Evolutionary conservation across 768 basidiomycete species (phyloP).

Genomic region (Scleroderma bovista): DNA sequence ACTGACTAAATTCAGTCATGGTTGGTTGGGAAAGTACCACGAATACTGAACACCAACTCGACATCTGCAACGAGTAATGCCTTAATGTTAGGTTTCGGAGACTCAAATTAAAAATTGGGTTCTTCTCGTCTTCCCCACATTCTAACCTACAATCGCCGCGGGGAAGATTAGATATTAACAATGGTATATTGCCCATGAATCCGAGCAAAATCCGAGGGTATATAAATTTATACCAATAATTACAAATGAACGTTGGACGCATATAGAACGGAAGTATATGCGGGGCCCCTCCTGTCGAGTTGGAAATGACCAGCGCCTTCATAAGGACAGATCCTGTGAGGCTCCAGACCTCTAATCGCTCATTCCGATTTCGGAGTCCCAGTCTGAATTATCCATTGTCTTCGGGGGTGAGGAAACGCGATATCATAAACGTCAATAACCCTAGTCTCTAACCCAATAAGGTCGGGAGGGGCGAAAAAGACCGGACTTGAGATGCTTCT

Average conservation of each 20-base stretch:
- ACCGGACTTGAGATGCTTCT: conserved; percentile 42
- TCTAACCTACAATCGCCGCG: no score
- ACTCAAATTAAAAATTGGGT: not conserved
- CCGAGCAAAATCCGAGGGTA: no score
- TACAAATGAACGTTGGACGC: no score
- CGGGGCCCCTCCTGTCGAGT: no score
- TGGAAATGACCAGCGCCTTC: conserved; percentile 46
- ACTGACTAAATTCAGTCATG: conserved; percentile 52
- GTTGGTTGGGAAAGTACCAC: conserved; percentile 85
- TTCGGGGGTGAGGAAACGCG: conserved; percentile 41
- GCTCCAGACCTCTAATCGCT: conserved; percentile 71
- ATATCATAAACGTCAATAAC: conserved; percentile 61
- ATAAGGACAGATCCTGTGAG: conserved; percentile 67
- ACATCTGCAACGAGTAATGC: not conserved
- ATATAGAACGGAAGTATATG: no score
- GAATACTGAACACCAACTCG: no score
- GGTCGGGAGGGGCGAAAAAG: conserved; percentile 49
- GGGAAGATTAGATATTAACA: no score
- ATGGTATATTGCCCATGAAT: no score
- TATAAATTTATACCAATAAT: no score
- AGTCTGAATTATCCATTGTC: conserved; percentile 29
- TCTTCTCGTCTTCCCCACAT: not conserved
- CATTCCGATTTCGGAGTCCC: conserved; percentile 41
- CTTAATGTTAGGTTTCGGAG: not conserved
- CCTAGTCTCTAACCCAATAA: no score